phyloP scores from a whole-genome alignment of 148 eudicot genomes.

The Limonium bicolor region DNA sequence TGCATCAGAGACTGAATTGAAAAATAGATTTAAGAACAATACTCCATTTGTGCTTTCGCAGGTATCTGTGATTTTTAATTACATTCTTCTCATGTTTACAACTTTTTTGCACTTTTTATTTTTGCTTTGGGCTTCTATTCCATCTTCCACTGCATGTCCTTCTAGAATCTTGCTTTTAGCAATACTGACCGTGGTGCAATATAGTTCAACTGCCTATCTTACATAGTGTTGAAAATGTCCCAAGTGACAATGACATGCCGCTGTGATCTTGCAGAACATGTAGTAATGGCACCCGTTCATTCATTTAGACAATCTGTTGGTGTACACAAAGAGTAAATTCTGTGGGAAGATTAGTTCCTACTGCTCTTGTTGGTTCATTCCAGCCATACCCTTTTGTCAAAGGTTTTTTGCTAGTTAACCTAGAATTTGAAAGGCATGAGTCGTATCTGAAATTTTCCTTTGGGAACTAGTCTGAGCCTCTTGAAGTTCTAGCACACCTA shows the following conservation, averaged over 20 bases:
- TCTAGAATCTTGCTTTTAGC: not conserved
- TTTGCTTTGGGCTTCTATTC: not conserved
- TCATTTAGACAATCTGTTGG: too few species aligned
- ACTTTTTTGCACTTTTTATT: conserved; percentile 1
- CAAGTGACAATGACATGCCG: too few species aligned
- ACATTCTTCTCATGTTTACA: not conserved
- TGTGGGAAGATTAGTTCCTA: too few species aligned
- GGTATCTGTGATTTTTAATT: conserved; percentile 28
- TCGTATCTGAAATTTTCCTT: too few species aligned
- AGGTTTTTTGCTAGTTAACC: too few species aligned
- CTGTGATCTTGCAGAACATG: too few species aligned
- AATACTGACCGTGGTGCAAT: not conserved
- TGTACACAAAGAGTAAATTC: too few species aligned
- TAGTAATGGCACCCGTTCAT: too few species aligned
- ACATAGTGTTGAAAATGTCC: not conserved
- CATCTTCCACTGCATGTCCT: not conserved
- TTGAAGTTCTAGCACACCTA: not conserved
- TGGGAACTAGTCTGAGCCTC: too few species aligned
- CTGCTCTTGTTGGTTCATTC: too few species aligned
- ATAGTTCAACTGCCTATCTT: not conserved
- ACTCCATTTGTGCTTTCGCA: conserved; percentile 65
- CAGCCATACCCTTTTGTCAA: too few species aligned
- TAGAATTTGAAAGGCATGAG: too few species aligned
- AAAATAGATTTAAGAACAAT: conserved; percentile 57
- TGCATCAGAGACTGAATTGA: conserved; percentile 46